Evolutionary conservation across 2,329 filamentous ascomycete species (phyloP).

Genomic region (Colletotrichum incanum): DNA sequence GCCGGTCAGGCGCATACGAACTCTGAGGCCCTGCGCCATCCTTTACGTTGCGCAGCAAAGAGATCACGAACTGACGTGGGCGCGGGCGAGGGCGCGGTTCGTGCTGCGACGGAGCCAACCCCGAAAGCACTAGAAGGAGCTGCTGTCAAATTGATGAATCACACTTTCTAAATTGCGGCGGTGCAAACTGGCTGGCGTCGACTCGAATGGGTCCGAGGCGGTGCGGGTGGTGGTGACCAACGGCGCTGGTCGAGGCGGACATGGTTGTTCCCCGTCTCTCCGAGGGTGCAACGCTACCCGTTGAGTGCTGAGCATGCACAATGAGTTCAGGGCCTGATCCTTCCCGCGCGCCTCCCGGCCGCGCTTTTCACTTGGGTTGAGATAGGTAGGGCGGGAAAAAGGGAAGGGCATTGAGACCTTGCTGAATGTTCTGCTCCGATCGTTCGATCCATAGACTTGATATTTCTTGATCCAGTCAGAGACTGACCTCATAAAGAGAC

Average conservation of each 20-base stretch:
- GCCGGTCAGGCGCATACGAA: not conserved
- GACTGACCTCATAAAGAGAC: not conserved
- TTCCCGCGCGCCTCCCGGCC: slow-evolving; percentile 6
- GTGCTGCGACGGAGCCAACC: slow-evolving; percentile 5
- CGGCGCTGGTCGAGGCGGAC: slow-evolving; percentile 21
- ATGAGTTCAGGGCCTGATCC: slow-evolving; percentile 3
- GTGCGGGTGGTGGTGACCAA: not conserved
- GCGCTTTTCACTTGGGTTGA: not conserved
- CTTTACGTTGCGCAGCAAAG: slow-evolving; percentile 17
- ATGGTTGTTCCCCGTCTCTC: slow-evolving; percentile 38
- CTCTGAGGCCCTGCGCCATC: slow-evolving; percentile 17
- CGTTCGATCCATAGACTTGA: not conserved
- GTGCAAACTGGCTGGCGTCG: slow-evolving; percentile 12
- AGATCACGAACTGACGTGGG: slow-evolving; percentile 9
- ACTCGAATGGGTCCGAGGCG: slow-evolving; percentile 14
- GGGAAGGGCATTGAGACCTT: not conserved
- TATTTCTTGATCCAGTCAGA: not conserved
- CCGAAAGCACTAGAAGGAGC: slow-evolving; percentile 12
- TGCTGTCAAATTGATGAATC: slow-evolving; percentile 1
- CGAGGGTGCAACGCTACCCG: not conserved
- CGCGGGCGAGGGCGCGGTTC: not conserved
- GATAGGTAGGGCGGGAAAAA: not conserved
- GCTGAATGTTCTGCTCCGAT: not conserved
- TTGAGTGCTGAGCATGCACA: slow-evolving; percentile 1
- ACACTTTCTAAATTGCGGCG: slow-evolving; percentile 24